Base-by-base conservation (phyloP, 768 basidiomycete genomes). In the Xanthoconium purpureum region DNA sequence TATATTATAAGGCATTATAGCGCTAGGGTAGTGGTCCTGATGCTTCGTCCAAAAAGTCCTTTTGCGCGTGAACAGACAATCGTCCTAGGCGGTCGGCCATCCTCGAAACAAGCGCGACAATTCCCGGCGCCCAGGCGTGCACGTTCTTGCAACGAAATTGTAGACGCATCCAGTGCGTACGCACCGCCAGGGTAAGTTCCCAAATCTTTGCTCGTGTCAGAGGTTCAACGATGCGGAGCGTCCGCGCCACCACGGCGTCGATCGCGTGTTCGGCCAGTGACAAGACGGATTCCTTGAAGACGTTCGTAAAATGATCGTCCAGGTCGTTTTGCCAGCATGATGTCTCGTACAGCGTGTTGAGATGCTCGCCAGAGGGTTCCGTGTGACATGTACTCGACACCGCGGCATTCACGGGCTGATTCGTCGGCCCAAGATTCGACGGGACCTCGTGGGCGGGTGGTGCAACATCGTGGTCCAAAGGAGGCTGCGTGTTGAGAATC, bases 121-220 rank as follows among this genome's bases (percentile, higher is more conserved):
- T 49, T 33, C 57, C 53, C 0, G 32, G 7, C 6, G 57, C 63
- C 11, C 18, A 42, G 14, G 39, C 52, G 13, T 59, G 53, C 11
- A 36, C 14, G 24, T 70, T 37, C 35, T 42, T 50, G 42, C 35
- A 54, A 6, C 47, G 55, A 43, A 42, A 50, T 42, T 63, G 67
- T 38, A 63, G 42, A 5, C 58, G 53, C 38, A 44, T 50, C 67
- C 65, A 64, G 29, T 59, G 67, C 15, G 47, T 53, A 11, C 46
- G 50, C 14, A 62, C 10, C 8, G 38, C 48, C 10, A 47, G 46
- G 2, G 59, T 57, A 17, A 67, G 60, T 14, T 35, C 37, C 17
- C 54, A 59, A 18, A 58, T 54, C 29, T 56, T 62, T 7, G 40
- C 15, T 40, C 33, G 56, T 5, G 67, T 56, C 36, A 55, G 57